Base-by-base conservation (phyloP, 2,329 filamentous ascomycete genomes). In the Colletotrichum cereale region DNA sequence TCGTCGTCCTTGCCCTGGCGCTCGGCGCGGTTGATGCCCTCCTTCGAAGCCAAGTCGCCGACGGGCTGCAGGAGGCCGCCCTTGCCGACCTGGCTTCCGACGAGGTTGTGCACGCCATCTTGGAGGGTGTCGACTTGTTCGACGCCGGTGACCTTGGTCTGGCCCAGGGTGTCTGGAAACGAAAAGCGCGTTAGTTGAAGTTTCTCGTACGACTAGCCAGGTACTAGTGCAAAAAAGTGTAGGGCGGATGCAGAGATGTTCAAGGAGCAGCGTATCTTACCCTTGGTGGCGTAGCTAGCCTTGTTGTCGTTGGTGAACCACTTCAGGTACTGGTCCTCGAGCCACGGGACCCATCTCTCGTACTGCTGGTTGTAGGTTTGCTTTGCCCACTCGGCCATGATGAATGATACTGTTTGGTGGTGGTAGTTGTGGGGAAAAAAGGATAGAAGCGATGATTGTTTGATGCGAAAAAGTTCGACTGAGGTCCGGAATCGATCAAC, bases 251-350 rank as follows among this genome's bases (percentile, higher is more conserved):
- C 5, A 18, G 10, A 8, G 44, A 21, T 2, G 26, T 18, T 38
- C 36, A 16, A n/a, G 12, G 40, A 47, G 3, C 11, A 29, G 52
- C 1, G 11, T 2, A n/a, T 79, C 83, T 42, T 80, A 93, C 92
- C 87, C 81, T 91, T 93, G 2, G 91, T 86, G 7, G 89, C 84
- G 77, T 94, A 94, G 78, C 88, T 91, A 6, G 91, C 88, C 82
- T 94, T 93, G 86, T 94, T 94, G 78, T 93, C 91, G 73, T 91
- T 91, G 76, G 91, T 92, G 80, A 93, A 93, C 85, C 89, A 93
- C 63, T 86, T 85, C 36, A 94, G 86, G 79, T 93, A 93, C 71
- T 89, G 80, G 79, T 94, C 92, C 80, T 94, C 92, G 67, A 93
- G 83, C 92, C 92, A 94, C 1, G 92, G 92, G 79, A 93, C 87